Conservation (phyloP, 306 rosid species). For the Oxytropis ochrocephala region DNA sequence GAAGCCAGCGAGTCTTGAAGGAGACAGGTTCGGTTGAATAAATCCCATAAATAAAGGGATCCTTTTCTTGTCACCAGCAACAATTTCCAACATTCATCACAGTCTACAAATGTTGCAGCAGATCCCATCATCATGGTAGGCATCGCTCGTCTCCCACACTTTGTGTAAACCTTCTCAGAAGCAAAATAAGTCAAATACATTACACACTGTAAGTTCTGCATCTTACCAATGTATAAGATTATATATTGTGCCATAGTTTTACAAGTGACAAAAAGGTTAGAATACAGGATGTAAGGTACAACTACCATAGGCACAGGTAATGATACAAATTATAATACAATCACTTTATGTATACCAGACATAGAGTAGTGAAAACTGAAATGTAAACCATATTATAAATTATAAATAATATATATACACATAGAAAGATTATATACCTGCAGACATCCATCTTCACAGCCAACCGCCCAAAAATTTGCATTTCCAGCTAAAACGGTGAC, state of each 20-base stretch:
- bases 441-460: slow-evolving; percentile 95
- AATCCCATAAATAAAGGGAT: slow-evolving; percentile 80
- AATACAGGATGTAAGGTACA: background rate
- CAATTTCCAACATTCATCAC: slow-evolving; percentile 89
- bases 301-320: background rate
- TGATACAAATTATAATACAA: background rate
- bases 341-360: background rate
- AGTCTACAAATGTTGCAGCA: slow-evolving; percentile 86
- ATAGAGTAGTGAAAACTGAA: background rate
- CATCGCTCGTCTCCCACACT: slow-evolving; percentile 90
- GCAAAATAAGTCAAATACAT: slow-evolving; percentile 7
- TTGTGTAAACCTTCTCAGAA: slow-evolving; percentile 71
- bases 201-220: background rate
- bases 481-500: slow-evolving; percentile 97
- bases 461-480: slow-evolving; percentile 93
- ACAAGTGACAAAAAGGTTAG: background rate
- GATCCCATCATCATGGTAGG: slow-evolving; percentile 96
- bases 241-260: background rate
- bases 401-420: background rate
- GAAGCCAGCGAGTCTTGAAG: slow-evolving; percentile 78
- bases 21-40: slow-evolving; percentile 64
- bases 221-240: slow-evolving; percentile 1
- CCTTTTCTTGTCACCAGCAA: slow-evolving; percentile 91
- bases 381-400: background rate
- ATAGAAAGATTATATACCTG: slow-evolving; percentile 45